phyloP scores from a whole-genome alignment of 768 basidiomycete species.

The Boletus tomentosulus region DNA sequence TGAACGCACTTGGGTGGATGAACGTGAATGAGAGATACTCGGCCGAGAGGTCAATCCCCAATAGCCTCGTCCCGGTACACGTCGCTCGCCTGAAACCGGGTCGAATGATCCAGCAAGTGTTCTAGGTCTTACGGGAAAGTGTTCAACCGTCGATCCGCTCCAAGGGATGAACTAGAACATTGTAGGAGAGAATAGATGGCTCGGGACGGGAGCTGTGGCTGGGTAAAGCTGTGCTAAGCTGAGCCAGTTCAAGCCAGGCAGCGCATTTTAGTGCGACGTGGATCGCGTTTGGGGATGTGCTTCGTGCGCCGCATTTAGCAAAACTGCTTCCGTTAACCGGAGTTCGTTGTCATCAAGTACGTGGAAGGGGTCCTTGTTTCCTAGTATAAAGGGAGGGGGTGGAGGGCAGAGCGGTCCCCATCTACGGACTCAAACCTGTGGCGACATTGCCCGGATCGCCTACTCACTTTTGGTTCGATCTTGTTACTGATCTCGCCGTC shows the following conservation, averaged over 20 bases:
- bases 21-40: slow-evolving; percentile 16
- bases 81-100: slow-evolving; percentile 3
- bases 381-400: slow-evolving; percentile 21
- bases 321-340: slow-evolving; percentile 10
- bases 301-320: slow-evolving; percentile 5
- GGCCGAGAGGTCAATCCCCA: background rate
- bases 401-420: background rate
- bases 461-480: slow-evolving; percentile 14
- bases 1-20: slow-evolving; percentile 1
- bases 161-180: slow-evolving; percentile 10
- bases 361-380: background rate
- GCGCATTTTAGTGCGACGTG: slow-evolving; percentile 9
- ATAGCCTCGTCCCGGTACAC: background rate
- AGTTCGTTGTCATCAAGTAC: slow-evolving; percentile 11
- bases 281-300: slow-evolving; percentile 11
- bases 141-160: slow-evolving; percentile 20
- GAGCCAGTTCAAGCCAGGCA: slow-evolving; percentile 18
- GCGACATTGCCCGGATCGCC: background rate
- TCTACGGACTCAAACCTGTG: slow-evolving; percentile 10
- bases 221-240: slow-evolving; percentile 7
- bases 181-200: background rate
- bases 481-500: slow-evolving; percentile 21
- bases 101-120: background rate
- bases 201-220: background rate
- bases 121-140: background rate